Conservation (phyloP, 164 flowering plant genomes). For the Kalanchoe fedtschenkoi region DNA sequence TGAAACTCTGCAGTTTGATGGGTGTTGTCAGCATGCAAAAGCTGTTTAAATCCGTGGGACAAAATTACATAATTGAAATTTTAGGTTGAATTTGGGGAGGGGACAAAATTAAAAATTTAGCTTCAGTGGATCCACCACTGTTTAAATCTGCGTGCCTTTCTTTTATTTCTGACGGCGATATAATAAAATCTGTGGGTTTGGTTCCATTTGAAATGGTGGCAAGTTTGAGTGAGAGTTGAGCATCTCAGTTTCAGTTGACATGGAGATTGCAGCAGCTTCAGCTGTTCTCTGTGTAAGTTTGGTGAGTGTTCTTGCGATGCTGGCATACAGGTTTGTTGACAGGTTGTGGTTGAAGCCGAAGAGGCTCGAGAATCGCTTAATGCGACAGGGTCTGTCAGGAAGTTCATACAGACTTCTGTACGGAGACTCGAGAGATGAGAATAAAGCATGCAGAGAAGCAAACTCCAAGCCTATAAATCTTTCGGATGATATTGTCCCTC, state of each 20-base stretch:
- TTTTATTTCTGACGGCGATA: too few relatives aligned
- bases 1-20: too few relatives aligned
- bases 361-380: slow-evolving; percentile 23
- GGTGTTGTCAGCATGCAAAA: too few relatives aligned
- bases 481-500: slow-evolving; percentile 13
- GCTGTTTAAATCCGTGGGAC: too few relatives aligned
- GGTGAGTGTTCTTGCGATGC: not conserved
- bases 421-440: slow-evolving; percentile 21
- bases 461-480: slow-evolving; percentile 10
- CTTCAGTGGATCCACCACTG: too few relatives aligned
- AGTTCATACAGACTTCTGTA: slow-evolving; percentile 18
- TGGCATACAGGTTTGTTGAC: slow-evolving; percentile 21
- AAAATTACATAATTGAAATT: too few relatives aligned
- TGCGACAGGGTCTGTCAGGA: slow-evolving; percentile 23
- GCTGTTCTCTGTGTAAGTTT: not conserved
- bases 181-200: too few relatives aligned
- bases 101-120: too few relatives aligned
- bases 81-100: too few relatives aligned
- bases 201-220: too few relatives aligned
- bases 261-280: slow-evolving; percentile 1
- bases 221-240: too few relatives aligned
- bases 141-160: too few relatives aligned
- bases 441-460: slow-evolving; percentile 3
- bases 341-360: slow-evolving; percentile 33
- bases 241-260: not conserved